These are phyloP conservation scores for Teunomyces pallodes DNA, from an alignment of 805 yeast genomes.

Conservation along the genomic window DNA sequence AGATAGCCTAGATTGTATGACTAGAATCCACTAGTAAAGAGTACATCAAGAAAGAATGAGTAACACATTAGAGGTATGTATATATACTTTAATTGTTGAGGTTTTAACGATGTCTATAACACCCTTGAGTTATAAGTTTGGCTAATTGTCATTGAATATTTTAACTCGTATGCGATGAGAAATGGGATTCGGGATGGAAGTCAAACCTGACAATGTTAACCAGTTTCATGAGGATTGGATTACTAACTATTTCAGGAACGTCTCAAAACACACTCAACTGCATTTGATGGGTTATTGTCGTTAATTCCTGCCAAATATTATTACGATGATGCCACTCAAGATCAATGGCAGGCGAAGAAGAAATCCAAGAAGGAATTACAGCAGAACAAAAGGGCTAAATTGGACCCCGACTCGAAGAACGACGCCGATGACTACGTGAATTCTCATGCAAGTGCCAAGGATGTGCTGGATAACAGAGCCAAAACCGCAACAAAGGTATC, in stretches of 20 bases:
- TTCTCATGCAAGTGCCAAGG: slow-evolving; percentile 53
- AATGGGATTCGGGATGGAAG: too few species aligned
- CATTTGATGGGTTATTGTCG: slow-evolving; percentile 86
- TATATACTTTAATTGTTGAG: background rate
- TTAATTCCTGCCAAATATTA: slow-evolving; percentile 92
- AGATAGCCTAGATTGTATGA: background rate
- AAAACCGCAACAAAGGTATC: slow-evolving; percentile 50
- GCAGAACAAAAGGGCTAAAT: slow-evolving; percentile 62
- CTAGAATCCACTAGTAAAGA: background rate
- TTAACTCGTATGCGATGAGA: too few species aligned
- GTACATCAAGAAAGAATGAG: slow-evolving; percentile 35
- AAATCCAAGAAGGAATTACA: slow-evolving; percentile 62
- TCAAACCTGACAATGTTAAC: background rate
- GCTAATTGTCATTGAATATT: too few species aligned
- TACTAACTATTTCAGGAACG: slow-evolving; percentile 55
- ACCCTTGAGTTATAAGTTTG: background rate
- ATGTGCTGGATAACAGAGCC: slow-evolving; percentile 55
- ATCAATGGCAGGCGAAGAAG: slow-evolving; percentile 89
- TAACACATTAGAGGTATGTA: slow-evolving; percentile 59
- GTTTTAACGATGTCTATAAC: background rate
- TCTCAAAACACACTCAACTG: slow-evolving; percentile 70
- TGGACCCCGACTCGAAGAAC: slow-evolving; percentile 61
- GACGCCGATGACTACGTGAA: slow-evolving; percentile 42
- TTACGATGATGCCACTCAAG: slow-evolving; percentile 84
- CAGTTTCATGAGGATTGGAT: background rate